Evolutionary conservation across 2,329 filamentous ascomycete genomes (phyloP), one percentile per base, ranked within the genome.

Genomic region (Teratosphaeria gauchensis): DNA sequence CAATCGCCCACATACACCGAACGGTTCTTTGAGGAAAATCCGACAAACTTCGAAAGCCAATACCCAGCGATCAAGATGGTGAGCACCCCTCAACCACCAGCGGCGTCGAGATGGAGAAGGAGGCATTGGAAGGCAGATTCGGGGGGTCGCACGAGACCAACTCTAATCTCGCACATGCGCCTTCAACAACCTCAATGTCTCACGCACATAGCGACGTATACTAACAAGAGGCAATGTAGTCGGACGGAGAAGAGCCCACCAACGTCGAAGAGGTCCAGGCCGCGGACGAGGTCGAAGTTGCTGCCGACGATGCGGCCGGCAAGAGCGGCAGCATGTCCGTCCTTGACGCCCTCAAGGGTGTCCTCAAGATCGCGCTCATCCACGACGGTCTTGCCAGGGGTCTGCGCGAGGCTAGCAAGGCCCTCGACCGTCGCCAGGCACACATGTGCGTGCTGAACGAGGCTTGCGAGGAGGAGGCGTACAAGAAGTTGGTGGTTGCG

Each of bases 391-490:
- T 99, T 72, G 94, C 94, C 76, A 92, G 94, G 73, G 94, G 94
- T 81, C 90, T 99, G 74, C 92, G 94, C 72, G 94, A 99, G 83
- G 94, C 94, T 68, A 91, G 88, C 83, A 99, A 99, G 86, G 92
- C 94, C 66, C 90, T 99, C 74, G 94, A 99, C 82, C 88, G 94
- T 76, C 91, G 94, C 76, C 90, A 99, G 83, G 94, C 94, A 62
- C 94, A 99, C 84, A 97, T 99, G 92, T 99, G 94, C 79, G 94
- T 99, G 71, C 87, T 99, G 73, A 99, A 99, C 87, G 94, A 99
- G 87, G 88, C 89, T 70, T 99, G 94, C 84, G 94, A 99, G 84
- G 94, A 99, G 86, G 94, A 99, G 82, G 92, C 94, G 70, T 99
- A 99, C 86, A 99, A 99, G 91, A 99, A 99, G 89, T 87, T 99